Base-by-base conservation (phyloP, 345 rosid species). In the Kandelia obovata region DNA sequence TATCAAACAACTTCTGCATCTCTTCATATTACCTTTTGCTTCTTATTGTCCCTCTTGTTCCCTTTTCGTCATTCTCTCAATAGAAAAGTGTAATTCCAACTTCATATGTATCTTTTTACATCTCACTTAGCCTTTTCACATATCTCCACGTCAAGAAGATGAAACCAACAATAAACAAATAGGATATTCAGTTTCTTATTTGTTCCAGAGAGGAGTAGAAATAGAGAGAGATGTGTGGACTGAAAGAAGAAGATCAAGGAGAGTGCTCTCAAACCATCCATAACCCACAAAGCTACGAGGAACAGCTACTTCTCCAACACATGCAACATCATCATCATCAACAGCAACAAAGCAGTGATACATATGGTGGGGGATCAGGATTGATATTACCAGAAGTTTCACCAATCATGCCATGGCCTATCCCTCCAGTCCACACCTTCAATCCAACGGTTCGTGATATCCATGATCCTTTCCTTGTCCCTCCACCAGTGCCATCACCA, bases 161-260 rank as follows among this genome's bases (percentile, higher is more conserved):
- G 59, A 25, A 56, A 25, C 13, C 11, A 25, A 56, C 19, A 25
- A 58, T 67, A 51, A 53, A 49, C 21, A 43, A 25, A 43, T 19
- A 71, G 37, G 66, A 34, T 26, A 25, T 71, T 74, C 68, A 56
- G 20, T 66, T 37, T 62, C 26, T 73, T 19, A 66, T 55, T 59
- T 15, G 47, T 10, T 39, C 17, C 16, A 34, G 37, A 34, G 37
- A 34, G 37, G 37, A 7, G 11, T 21, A 53, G 51, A 68, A 53
- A 72, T 53, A 57, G 39, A 72, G 39, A 72, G 73, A 84, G 7
- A 71, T 86, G 90, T 81, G 91, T 53, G 87, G 85, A 64, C 75
- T 86, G 79, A 86, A 88, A 80, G 92, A 90, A 78, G 98, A 80
- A 72, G 82, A 83, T 64, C 85, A 82, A 71, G 87, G 83, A 53